A percentile compares a stretch with the other conserved stretches of the same genome.
Conservation (phyloP, 2,329 filamentous ascomycete species). For the Phialocephala subalpina region DNA sequence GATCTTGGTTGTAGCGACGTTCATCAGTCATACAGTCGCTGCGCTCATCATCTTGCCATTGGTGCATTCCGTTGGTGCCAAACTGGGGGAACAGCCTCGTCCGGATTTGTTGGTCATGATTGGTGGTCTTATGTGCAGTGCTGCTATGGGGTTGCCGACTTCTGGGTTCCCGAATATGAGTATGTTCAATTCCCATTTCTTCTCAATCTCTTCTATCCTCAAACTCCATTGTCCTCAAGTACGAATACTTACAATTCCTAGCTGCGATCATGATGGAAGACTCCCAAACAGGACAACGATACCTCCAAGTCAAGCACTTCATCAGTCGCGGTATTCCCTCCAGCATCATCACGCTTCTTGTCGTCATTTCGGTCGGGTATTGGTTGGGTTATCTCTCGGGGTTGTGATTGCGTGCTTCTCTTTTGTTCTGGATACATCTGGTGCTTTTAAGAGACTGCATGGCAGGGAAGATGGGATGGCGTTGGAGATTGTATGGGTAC, state of each 20-base stretch:
- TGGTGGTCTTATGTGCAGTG: constrained; percentile 93
- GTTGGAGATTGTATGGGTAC: background rate
- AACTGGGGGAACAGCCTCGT: constrained; percentile 83
- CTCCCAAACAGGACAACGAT: constrained; percentile 85
- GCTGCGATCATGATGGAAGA: constrained; percentile 99
- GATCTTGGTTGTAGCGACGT: constrained; percentile 93
- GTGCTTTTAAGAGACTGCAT: background rate
- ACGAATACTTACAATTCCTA: constrained; percentile 47
- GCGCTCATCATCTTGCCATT: constrained; percentile 94
- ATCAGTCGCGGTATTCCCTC: constrained; percentile 91
- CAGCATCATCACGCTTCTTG: constrained; percentile 80
- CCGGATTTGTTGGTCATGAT: constrained; percentile 97
- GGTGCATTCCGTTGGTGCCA: constrained; percentile 83
- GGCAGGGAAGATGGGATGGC: background rate
- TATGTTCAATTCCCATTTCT: constrained; percentile 60
- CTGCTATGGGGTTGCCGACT: constrained; percentile 96
- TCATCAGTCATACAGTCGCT: constrained; percentile 97
- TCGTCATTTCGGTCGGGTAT: constrained; percentile 91
- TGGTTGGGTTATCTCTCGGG: constrained; percentile 74
- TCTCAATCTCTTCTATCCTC: background rate
- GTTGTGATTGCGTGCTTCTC: constrained; percentile 25
- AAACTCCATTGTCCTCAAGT: background rate
- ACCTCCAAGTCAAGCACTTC: constrained; percentile 92
- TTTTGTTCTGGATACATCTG: background rate
- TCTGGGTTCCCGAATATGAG: constrained; percentile 99